Evolutionary conservation across 2,329 filamentous ascomycete genomes (phyloP), one percentile per base, ranked within the genome.

Genomic region (Scedosporium aurantiacum): DNA sequence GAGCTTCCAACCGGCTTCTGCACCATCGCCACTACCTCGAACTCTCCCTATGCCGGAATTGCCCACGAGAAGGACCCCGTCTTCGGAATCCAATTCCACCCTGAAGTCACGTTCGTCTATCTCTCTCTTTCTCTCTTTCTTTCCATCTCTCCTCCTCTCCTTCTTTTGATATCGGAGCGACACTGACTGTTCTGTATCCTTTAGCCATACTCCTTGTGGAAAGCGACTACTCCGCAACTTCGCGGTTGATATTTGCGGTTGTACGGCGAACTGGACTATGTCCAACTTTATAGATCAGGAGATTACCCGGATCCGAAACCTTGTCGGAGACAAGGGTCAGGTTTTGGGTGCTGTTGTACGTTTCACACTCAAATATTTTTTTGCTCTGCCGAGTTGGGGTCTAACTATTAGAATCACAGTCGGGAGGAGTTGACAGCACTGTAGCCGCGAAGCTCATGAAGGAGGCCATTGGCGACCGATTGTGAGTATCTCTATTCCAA

Each of bases 401-500:
- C 73, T 76, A 37, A 18, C 14, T 25, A 47, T 12, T 58, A 25
- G 23, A 10, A 23, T 25, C 32, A 27, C 14, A 43, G 21, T 74
- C 83, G 65, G 91, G 92, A 66, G 92, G 92, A 69, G 92, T 97
- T 16, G 92, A 97, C 73, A 89, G 84, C 10, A 97, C 92, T 2
- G 92, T 97, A 10, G 91, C 87, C 1, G 90, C 90, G 0, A 89
- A 86, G 73, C 80, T 97, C 21, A 93, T 96, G 89, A 81, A 87
- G 66, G 85, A 91, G 69, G 91, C 91, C 5, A 96, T 97, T 70
- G 80, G 76, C 62, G 86, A 91, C 70, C 82, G 91, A 16, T 95
- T 96, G 78, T 83, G 32, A 12, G 32, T 37, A 37, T 12, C 4
- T 12, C 4, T 14, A 37, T 37, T 37, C 32, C 32, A 37, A 37